phyloP scores from a whole-genome alignment of 345 rosid species.

The rapeseed (Brassica napus) region DNA sequence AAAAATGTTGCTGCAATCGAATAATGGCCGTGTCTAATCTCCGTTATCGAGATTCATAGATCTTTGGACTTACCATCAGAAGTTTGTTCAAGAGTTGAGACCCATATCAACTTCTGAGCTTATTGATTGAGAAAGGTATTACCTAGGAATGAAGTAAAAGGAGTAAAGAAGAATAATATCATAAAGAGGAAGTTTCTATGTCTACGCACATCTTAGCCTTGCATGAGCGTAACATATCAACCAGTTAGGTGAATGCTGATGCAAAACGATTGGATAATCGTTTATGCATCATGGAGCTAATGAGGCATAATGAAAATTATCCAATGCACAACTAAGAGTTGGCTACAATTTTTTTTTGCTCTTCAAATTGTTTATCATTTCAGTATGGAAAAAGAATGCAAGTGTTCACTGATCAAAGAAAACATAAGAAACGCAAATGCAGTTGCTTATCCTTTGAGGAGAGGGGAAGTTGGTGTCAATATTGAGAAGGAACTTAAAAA shows the following conservation, averaged over 20 bases:
- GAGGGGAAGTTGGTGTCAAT: neutral
- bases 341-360: neutral
- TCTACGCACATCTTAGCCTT: too few species aligned
- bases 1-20: neutral
- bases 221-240: too few species aligned
- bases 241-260: too few species aligned
- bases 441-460: neutral
- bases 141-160: too few species aligned
- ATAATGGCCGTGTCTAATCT: too few species aligned
- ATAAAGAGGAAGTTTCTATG: too few species aligned
- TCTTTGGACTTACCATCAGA: neutral
- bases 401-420: neutral
- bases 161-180: too few species aligned
- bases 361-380: neutral
- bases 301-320: neutral
- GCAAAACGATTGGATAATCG: too few species aligned
- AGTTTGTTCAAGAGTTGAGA: neutral
- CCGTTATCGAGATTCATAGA: neutral
- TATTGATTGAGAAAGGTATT: too few species aligned
- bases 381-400: neutral
- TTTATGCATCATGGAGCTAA: neutral
- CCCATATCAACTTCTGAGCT: neutral
- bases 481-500: too few species aligned
- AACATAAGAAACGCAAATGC: neutral
- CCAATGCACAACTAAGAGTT: neutral